These are phyloP conservation scores for Zoysia pacifica DNA, from an alignment of 176 grass and related monocot species.

Conservation along the genomic window DNA sequence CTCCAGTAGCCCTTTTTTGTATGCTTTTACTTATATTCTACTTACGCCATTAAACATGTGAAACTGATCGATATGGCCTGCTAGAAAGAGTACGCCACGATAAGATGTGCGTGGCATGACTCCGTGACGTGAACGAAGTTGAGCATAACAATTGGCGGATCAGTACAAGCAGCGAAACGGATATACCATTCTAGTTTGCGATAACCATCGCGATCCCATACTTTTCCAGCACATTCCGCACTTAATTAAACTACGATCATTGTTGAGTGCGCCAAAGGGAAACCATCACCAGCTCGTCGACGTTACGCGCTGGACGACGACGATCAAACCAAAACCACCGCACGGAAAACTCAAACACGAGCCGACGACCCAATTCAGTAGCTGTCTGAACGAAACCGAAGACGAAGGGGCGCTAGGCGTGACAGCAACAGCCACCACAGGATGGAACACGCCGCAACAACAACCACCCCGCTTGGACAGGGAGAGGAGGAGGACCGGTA, in stretches of 20 bases:
- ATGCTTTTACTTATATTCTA: neutral
- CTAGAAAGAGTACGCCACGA: neutral
- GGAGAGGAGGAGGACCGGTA: neutral
- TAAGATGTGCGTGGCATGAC: neutral
- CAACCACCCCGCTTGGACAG: neutral
- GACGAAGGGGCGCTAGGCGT: neutral
- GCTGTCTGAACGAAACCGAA: neutral
- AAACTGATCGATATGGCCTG: neutral
- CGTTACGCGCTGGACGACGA: neutral
- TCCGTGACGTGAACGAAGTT: neutral
- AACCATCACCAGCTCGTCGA: neutral
- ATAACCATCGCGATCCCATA: slow-evolving; percentile 25
- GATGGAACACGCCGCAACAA: neutral
- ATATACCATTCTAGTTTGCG: slow-evolving; percentile 8
- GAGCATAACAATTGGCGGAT: neutral
- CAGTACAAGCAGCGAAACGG: neutral
- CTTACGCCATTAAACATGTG: neutral
- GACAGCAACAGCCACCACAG: slow-evolving; percentile 44
- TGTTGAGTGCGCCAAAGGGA: slow-evolving; percentile 24
- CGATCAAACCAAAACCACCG: neutral
- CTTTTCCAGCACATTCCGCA: neutral
- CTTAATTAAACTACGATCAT: slow-evolving; percentile 5
- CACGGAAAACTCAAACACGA: neutral
- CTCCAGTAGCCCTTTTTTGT: neutral
- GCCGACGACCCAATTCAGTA: neutral